These are phyloP conservation scores for Macadamia integrifolia DNA, from an alignment of 164 flowering plant genomes.

Conservation along the genomic window DNA sequence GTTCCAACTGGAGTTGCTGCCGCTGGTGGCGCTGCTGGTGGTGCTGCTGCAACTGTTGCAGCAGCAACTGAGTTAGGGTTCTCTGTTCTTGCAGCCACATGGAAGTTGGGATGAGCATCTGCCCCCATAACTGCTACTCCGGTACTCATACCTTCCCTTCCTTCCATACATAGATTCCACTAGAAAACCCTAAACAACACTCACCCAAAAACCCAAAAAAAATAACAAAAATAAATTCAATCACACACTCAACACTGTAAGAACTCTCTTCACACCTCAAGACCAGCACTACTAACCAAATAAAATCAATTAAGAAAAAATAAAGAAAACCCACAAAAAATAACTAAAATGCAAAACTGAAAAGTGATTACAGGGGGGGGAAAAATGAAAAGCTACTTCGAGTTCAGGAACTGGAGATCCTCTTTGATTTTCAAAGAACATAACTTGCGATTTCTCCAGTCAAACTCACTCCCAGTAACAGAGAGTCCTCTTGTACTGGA, in stretches of 20 bases:
- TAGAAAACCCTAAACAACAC: constrained; percentile 14
- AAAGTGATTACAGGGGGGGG: too few species aligned
- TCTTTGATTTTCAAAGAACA: background rate
- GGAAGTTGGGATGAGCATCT: constrained; percentile 80
- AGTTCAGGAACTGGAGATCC: background rate
- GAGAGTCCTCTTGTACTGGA: too few species aligned
- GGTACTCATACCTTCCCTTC: constrained; percentile 38
- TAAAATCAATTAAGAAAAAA: constrained; percentile 15
- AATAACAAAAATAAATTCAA: background rate
- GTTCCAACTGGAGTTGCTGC: background rate
- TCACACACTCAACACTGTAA: background rate
- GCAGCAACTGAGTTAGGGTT: constrained; percentile 36
- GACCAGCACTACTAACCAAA: constrained; percentile 9
- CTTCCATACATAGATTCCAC: constrained; percentile 45
- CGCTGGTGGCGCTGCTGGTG: too few species aligned
- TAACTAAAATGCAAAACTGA: background rate
- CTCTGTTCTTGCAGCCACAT: constrained; percentile 65
- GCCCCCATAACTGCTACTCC: constrained; percentile 83
- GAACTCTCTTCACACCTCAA: constrained; percentile 4
- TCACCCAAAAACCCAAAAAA: constrained; percentile 6
- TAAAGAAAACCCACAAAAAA: background rate
- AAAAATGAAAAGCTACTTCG: background rate
- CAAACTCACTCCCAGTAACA: too few species aligned
- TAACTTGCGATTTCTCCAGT: too few species aligned
- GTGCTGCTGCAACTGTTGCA: constrained; percentile 21